Evolutionary conservation across 768 basidiomycete species (phyloP).

Genomic region (Daedaleopsis nitida): DNA sequence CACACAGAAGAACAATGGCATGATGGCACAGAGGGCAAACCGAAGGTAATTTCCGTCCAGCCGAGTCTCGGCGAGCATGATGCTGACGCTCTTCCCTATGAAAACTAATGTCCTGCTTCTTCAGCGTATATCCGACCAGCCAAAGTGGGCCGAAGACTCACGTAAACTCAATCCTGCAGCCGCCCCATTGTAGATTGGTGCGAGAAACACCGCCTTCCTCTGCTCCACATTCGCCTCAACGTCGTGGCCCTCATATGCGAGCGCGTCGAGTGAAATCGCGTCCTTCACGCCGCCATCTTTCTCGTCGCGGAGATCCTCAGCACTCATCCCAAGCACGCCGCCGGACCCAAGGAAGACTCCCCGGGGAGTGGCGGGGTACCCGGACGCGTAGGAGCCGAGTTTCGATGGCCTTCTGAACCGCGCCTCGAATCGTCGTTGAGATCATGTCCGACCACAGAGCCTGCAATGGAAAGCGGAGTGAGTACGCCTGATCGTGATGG

Average conservation of each 20-base stretch:
- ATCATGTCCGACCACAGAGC: no score
- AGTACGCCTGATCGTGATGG: no score
- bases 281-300: constrained; percentile 16
- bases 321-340: constrained; percentile 22
- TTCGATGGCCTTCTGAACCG: no score
- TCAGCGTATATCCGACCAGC: constrained; percentile 1
- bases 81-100: constrained; percentile 63
- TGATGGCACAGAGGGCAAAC: constrained; percentile 45
- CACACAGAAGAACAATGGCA: constrained; percentile 47
- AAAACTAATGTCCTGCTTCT: constrained; percentile 48
- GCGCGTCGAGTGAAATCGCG: constrained; percentile 9
- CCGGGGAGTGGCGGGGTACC: constrained; percentile 28
- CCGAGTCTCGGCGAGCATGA: constrained; percentile 54
- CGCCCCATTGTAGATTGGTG: constrained; percentile 39
- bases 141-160: constrained; percentile 15
- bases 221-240: constrained; percentile 34
- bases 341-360: constrained; percentile 24
- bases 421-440: no score
- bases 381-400: no score
- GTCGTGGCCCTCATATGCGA: constrained; percentile 17
- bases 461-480: no score
- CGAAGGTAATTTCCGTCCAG: constrained; percentile 47
- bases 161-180: constrained; percentile 36
- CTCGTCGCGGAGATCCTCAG: constrained; percentile 23
- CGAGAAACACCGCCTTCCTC: constrained; percentile 37